Base-by-base conservation (phyloP, 495 filamentous ascomycete species). In the Penicilliopsis zonata region DNA sequence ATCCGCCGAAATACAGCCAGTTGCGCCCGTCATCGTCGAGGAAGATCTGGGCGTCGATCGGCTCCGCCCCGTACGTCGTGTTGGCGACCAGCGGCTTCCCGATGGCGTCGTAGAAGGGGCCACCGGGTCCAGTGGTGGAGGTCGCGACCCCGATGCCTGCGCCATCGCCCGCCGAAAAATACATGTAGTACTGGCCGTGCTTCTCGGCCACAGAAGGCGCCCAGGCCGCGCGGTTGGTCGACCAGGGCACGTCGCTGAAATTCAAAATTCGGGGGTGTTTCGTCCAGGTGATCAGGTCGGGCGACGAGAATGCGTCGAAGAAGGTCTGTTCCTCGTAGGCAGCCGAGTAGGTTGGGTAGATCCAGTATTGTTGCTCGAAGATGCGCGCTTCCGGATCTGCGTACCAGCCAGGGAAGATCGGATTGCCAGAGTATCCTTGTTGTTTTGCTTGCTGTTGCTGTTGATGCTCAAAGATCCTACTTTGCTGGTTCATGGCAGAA, bases 1-100 rank as follows among this genome's bases (percentile, higher is more conserved):
- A 62, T 1, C 61, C 61, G 7, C 64, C 63, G 35, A 61, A 68
- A 40, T 61, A 62, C n/a, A 65, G 46, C 43, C 64, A 68, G 1
- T 55, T 52, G 23, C 59, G 47, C 2, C 46, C 47, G 24, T 58
- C 52, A 9, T 62, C 55, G 40, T 66, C 64, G 17, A 59, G 40
- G 31, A 68, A 67, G 6, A 62, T 48, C 33, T 63, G 57, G 21
- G 62, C 57, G 30, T 67, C 61, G 26, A 64, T 64, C 5, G 58
- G 57, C 36, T 64, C 46, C 2, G 57, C 62, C 3, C 53, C 62
- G 22, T 46, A 42, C 19, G 59, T 38, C 12, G 57, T 59, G 14
- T 58, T 46, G 3, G 45, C 43, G n/a, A 67, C 56, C 5, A 65
- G 33, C 10, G 63, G 59, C 37, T 45, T 46, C 7, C 57, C 59